A percentile compares a stretch with the other conserved stretches of the same genome.
phyloP scores from a whole-genome alignment of 2,329 filamentous ascomycete genomes.

The Dactylellina cionopaga region DNA sequence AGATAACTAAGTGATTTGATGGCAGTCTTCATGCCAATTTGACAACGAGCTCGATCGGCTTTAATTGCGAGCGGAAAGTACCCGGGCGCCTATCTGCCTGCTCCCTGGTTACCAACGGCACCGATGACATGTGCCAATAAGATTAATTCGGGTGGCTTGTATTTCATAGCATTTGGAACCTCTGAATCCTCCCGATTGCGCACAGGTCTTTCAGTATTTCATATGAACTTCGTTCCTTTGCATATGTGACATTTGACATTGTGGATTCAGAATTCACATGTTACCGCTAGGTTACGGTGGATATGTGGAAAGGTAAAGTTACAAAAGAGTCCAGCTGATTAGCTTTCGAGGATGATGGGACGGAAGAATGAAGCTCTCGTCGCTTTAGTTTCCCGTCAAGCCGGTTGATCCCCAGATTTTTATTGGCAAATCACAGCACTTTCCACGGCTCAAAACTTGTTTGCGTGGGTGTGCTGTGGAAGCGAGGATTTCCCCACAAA shows the following conservation, averaged over 20 bases:
- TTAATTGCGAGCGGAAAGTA: too few species aligned
- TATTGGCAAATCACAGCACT: conserved; percentile 6
- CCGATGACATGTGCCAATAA: too few species aligned
- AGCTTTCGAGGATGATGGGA: neutral
- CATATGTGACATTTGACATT: neutral
- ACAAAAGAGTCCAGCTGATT: neutral
- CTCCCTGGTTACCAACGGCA: too few species aligned
- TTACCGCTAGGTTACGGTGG: conserved; percentile 2
- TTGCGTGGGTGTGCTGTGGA: conserved; percentile 19
- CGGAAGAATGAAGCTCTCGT: conserved; percentile 10
- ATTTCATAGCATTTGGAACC: too few species aligned
- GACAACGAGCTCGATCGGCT: too few species aligned
- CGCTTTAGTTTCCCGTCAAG: conserved; percentile 21
- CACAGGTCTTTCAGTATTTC: neutral
- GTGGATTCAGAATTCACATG: conserved; percentile 35
- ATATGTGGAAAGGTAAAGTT: conserved; percentile 3
- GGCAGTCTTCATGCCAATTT: too few species aligned
- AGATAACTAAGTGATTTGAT: too few species aligned
- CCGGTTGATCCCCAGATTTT: conserved; percentile 21
- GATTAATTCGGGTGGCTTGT: too few species aligned
- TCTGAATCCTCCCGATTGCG: too few species aligned
- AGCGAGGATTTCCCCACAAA: conserved; percentile 47
- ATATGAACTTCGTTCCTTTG: neutral
- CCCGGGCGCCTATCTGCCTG: too few species aligned
- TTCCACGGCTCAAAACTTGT: conserved; percentile 33